Percentiles rank a stretch among this genome's conserved stretches.
phyloP scores from a whole-genome alignment of 2,329 filamentous ascomycete species.

The Trichoderma atroviride region DNA sequence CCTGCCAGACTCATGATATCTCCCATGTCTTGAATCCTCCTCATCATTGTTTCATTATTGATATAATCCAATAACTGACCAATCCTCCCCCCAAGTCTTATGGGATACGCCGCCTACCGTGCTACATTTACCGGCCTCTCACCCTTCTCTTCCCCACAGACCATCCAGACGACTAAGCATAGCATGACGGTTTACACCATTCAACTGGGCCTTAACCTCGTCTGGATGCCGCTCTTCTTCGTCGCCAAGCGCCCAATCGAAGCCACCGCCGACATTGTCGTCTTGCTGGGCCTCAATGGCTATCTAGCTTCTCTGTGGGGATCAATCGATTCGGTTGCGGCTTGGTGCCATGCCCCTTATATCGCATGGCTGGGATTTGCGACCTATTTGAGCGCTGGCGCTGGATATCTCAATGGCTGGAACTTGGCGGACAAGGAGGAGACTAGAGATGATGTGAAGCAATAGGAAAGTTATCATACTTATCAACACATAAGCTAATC shows the following conservation, averaged over 20 bases:
- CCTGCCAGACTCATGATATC: not conserved
- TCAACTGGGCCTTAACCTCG: conserved; percentile 81
- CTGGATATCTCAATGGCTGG: conserved; percentile 71
- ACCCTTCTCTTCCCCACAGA: conserved; percentile 56
- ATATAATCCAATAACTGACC: not conserved
- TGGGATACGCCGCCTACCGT: conserved; percentile 88
- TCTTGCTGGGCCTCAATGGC: conserved; percentile 70
- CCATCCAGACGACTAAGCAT: conserved; percentile 62
- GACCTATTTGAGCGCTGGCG: conserved; percentile 75
- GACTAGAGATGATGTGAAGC: conserved; percentile 28
- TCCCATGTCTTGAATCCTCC: not conserved
- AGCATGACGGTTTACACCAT: conserved; percentile 81
- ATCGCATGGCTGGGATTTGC: conserved; percentile 85
- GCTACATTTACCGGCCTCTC: conserved; percentile 67
- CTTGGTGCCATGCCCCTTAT: conserved; percentile 78
- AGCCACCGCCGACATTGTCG: conserved; percentile 74
- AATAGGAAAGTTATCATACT: conserved; percentile 26
- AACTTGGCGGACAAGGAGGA: conserved; percentile 48
- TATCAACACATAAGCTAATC: not conserved
- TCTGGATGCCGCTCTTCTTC: conserved; percentile 95
- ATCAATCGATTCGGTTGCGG: conserved; percentile 70
- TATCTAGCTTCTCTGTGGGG: conserved; percentile 79
- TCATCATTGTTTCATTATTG: not conserved
- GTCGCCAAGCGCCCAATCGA: conserved; percentile 70
- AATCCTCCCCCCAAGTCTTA: conserved; percentile 49